phyloP scores from a whole-genome alignment of 2,329 filamentous ascomycete genomes.

The Diaporthe amygdali region DNA sequence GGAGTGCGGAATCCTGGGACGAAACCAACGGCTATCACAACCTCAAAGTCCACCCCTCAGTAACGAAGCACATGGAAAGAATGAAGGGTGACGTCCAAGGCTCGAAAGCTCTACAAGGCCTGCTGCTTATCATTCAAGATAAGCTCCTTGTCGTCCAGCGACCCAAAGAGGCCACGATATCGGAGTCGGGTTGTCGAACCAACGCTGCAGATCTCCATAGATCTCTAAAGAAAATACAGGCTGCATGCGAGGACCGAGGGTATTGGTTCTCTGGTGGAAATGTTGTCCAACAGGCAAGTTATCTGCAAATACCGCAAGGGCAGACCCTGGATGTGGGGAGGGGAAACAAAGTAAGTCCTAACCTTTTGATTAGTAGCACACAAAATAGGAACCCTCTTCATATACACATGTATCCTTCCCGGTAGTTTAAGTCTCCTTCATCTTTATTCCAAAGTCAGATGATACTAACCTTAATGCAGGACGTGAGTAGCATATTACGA shows the following conservation, averaged over 20 bases:
- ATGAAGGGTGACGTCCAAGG: not conserved
- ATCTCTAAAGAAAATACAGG: not conserved
- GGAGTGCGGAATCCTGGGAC: not conserved
- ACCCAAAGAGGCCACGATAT: accelerated
- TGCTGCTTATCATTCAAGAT: not conserved
- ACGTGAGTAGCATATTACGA: not conserved
- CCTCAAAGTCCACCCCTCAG: not conserved
- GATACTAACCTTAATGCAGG: not conserved
- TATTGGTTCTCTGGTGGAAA: not conserved
- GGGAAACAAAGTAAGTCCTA: not conserved
- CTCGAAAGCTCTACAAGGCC: not conserved
- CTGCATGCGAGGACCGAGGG: not conserved
- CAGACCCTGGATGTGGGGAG: not conserved
- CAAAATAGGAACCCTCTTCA: not conserved
- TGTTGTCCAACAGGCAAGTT: not conserved
- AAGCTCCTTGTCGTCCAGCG: not conserved
- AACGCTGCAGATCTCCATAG: not conserved
- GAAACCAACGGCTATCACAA: too few species aligned
- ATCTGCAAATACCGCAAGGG: not conserved
- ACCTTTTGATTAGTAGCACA: too few species aligned
- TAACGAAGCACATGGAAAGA: not conserved
- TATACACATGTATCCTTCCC: too few species aligned
- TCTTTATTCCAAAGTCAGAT: not conserved
- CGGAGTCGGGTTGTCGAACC: not conserved
- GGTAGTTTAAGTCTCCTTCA: too few species aligned